Percentiles rank a stretch among this genome's conserved stretches.
Conservation (phyloP, 495 filamentous ascomycete genomes). For the Neurospora tetrasperma region DNA sequence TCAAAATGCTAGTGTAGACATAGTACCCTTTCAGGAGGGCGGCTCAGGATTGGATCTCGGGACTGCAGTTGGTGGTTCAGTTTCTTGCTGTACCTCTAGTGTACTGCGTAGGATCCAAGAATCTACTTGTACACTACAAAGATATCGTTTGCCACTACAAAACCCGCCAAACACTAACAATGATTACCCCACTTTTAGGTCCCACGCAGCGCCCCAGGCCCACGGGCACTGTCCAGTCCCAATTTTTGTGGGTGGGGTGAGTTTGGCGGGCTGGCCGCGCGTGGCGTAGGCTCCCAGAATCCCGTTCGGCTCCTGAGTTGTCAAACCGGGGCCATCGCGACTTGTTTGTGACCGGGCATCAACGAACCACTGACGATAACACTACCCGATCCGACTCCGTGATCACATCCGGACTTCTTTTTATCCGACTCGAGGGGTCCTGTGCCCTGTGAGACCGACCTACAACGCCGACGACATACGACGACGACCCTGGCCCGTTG, state of each 20-base stretch:
- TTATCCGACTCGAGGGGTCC: neutral
- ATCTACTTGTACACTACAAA: neutral
- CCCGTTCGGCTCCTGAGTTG: neutral
- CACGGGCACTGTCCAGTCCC: neutral
- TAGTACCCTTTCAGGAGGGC: neutral
- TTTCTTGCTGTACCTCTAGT: neutral
- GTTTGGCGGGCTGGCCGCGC: neutral
- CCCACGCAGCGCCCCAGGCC: neutral
- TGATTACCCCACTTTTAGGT: neutral
- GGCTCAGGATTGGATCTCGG: neutral
- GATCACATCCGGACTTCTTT: neutral
- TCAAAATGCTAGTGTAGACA: neutral
- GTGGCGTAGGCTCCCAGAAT: neutral
- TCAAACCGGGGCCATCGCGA: neutral
- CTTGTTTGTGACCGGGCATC: neutral
- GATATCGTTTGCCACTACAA: neutral
- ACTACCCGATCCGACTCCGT: neutral
- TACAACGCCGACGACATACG: neutral
- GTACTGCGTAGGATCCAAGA: neutral
- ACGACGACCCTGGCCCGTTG: neutral
- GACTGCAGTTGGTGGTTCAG: neutral
- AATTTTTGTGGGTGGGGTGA: neutral
- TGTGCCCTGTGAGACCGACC: neutral
- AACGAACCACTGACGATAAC: neutral
- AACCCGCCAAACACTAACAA: neutral